Conservation (phyloP, 2,329 filamentous ascomycete species). For the Aspergillus sp. region DNA sequence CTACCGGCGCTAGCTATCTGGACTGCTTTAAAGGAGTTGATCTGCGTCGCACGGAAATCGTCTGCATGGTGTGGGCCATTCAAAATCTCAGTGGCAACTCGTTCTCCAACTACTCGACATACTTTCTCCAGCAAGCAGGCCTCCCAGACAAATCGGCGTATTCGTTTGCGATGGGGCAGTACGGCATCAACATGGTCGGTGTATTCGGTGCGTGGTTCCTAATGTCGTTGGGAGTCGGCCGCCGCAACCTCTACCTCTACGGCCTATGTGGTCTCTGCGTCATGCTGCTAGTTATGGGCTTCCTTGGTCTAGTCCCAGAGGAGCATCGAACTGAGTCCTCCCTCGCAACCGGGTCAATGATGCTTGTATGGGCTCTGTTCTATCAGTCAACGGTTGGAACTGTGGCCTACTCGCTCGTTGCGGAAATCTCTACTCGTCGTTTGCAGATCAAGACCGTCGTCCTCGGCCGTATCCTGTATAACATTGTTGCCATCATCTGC, state of each 20-base stretch:
- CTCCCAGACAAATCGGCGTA: constrained; percentile 52
- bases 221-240: constrained; percentile 72
- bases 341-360: constrained; percentile 78
- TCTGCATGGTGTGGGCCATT: constrained; percentile 64
- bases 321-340: constrained; percentile 60
- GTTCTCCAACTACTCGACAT: constrained; percentile 64
- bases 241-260: constrained; percentile 72
- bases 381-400: constrained; percentile 89
- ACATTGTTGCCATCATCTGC: constrained; percentile 78
- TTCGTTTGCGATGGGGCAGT: constrained; percentile 59
- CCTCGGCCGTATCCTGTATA: constrained; percentile 76
- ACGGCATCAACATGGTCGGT: constrained; percentile 72
- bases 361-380: constrained; percentile 77
- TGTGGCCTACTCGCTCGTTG: constrained; percentile 84
- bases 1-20: constrained; percentile 69
- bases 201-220: constrained; percentile 80
- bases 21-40: constrained; percentile 84
- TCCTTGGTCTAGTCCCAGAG: constrained; percentile 71
- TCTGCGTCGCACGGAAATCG: constrained; percentile 73
- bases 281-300: constrained; percentile 82
- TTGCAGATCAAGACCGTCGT: constrained; percentile 92
- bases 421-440: constrained; percentile 77
- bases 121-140: constrained; percentile 59
- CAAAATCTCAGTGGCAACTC: constrained; percentile 66
- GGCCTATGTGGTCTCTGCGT: constrained; percentile 70